Evolutionary conservation across 768 basidiomycete species (phyloP).

Genomic region (Pleurotus tuoliensis): DNA sequence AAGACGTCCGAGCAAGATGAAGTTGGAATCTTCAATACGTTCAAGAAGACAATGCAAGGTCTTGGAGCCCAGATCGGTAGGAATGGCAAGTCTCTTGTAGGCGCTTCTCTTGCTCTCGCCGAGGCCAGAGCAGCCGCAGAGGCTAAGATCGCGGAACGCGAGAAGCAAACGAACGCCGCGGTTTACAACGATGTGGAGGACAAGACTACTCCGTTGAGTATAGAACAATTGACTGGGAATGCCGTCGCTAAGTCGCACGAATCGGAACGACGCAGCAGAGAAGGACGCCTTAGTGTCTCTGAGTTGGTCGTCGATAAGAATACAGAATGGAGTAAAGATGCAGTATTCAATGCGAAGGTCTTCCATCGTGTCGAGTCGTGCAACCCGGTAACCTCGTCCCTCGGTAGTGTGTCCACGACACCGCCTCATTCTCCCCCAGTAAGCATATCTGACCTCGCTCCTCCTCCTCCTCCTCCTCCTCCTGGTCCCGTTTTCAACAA

Average conservation of each 20-base stretch:
- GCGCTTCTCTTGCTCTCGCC: conserved; percentile 56
- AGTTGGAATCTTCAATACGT: conserved; percentile 55
- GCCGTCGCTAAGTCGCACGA: neutral
- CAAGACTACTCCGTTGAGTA: neutral
- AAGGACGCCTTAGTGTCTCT: conserved; percentile 50
- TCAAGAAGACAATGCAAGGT: conserved; percentile 72
- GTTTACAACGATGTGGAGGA: conserved; percentile 13
- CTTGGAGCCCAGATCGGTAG: conserved; percentile 57
- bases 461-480: conserved; percentile 17
- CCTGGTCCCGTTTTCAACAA: conserved; percentile 59
- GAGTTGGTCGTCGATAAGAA: conserved; percentile 50
- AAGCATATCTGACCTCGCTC: conserved; percentile 26
- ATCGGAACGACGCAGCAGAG: conserved; percentile 9
- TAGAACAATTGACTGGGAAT: neutral
- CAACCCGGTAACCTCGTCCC: neutral
- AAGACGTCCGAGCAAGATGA: conserved; percentile 11
- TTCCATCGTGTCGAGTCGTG: neutral
- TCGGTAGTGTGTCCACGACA: conserved; percentile 45
- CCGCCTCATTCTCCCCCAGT: conserved; percentile 51
- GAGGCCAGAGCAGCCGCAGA: conserved; percentile 68
- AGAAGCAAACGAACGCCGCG: conserved; percentile 42
- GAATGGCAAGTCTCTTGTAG: conserved; percentile 61
- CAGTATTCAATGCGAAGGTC: conserved; percentile 10
- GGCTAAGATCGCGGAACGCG: conserved; percentile 63
- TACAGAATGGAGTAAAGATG: conserved; percentile 14